Evolutionary conservation across 208 protist genomes (phyloP).

Genomic region (Tritrichomonas foetus): DNA sequence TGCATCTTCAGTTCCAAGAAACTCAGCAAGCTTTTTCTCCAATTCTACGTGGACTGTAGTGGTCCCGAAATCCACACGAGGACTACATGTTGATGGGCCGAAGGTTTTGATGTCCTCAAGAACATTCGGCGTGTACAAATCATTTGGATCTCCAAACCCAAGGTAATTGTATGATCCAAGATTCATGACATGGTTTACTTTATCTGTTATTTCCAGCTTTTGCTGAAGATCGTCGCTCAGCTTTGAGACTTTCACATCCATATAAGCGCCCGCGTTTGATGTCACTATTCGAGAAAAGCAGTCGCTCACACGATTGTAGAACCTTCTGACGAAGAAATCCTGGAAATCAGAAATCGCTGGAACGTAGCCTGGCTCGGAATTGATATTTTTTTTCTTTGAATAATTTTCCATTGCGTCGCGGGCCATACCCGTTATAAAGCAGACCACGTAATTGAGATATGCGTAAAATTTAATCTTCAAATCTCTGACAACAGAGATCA

Average conservation of each 20-base stretch:
- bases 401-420: too few relatives aligned
- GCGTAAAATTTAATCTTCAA: too few relatives aligned
- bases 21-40: conserved; percentile 45
- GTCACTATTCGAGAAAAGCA: conserved; percentile 52
- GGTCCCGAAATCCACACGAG: conserved; percentile 38
- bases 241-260: conserved; percentile 47
- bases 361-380: background rate
- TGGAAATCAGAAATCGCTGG: background rate
- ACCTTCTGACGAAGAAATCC: conserved; percentile 53
- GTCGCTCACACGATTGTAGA: conserved; percentile 50
- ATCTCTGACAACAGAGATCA: too few relatives aligned
- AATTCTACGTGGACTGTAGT: conserved; percentile 50
- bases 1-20: conserved; percentile 47
- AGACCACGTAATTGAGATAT: too few relatives aligned
- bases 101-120: conserved; percentile 33
- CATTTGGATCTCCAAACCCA: conserved; percentile 55
- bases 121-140: conserved; percentile 35
- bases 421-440: too few relatives aligned
- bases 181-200: conserved; percentile 49
- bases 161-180: conserved; percentile 62
- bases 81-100: conserved; percentile 40
- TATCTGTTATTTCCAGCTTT: conserved; percentile 44
- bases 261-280: conserved; percentile 46
- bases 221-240: background rate
- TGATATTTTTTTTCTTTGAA: too few relatives aligned